Base-by-base conservation (phyloP, 345 rosid genomes). In the Pistacia atlantica region DNA sequence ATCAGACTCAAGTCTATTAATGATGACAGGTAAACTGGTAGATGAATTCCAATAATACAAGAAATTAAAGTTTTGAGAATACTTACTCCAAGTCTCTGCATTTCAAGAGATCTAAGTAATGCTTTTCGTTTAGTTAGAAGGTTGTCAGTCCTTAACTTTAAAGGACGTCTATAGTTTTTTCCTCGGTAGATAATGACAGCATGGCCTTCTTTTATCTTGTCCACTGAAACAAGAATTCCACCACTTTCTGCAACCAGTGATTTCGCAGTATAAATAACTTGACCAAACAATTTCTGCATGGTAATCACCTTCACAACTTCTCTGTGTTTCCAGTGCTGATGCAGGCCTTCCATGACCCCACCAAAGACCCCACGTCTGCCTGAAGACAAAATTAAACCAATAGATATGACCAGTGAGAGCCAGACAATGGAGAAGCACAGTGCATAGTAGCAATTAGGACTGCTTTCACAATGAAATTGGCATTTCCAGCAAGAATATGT, bases 281-380 rank as follows among this genome's bases (percentile, higher is more conserved):
- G 85, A 33, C 80, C 74, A 77, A 85, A 80, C 8, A 74, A 51
- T 86, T 83, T 89, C 86, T 94, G 98, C 93, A 85, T 89, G 4
- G 97, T 86, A 55, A 94, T 86, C 81, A 92, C 92, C 84, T 89
- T 90, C 12, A 80, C 91, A 58, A 94, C 97, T 78, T 94, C 98
- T 73, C 92, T 84, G 75, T 90, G 90, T 86, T 94, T 94, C 98
- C 97, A 94, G 65, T 92, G 98, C 84, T 94, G 97, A 86, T 90
- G 93, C 51, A 94, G 65, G 76, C 94, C 95, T 86, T 94, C 98
- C 65, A 92, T 83, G 67, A 92, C 93, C 75, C 98, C 98, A 87
- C 78, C 85, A 82, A 94, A 92, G 67, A 94, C 71, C 78, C 97
- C 96, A 79, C 97, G 87, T 86, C 96, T 88, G 52, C 98, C 95